Evolutionary conservation across 345 rosid species (phyloP).

Genomic region (Citrus maxima): DNA sequence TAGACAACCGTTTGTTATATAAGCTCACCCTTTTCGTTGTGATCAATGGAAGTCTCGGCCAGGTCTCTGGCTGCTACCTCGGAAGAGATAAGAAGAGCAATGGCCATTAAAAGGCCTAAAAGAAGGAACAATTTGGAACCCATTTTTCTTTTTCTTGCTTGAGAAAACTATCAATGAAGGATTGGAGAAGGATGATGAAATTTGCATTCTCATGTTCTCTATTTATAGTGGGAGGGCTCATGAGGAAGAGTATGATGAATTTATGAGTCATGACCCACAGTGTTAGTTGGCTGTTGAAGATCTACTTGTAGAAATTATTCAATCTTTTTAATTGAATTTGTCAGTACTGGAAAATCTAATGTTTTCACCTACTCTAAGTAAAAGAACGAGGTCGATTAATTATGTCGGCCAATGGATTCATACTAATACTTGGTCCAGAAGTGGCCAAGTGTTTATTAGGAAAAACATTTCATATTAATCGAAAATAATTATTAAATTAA

Average conservation of each 20-base stretch:
- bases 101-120: slow-evolving; percentile 11
- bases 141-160: neutral
- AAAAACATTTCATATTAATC: too few species aligned
- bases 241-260: neutral
- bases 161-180: neutral
- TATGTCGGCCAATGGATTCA: neutral
- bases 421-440: neutral
- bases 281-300: neutral
- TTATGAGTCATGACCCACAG: neutral
- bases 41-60: slow-evolving; percentile 12
- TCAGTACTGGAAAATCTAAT: neutral
- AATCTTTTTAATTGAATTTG: neutral
- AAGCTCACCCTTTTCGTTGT: slow-evolving; percentile 11
- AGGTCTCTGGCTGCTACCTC: slow-evolving; percentile 29
- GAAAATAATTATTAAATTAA: too few species aligned
- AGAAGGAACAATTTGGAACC: slow-evolving; percentile 18
- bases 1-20: too few species aligned
- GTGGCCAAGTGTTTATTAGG: neutral
- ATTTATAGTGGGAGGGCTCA: neutral
- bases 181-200: neutral
- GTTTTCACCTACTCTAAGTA: neutral
- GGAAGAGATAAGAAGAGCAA: slow-evolving; percentile 21
- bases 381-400: neutral
- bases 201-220: neutral
- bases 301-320: neutral